Percentiles rank a stretch among this genome's conserved stretches.
These are phyloP conservation scores for Dendrothele bispora DNA, from an alignment of 768 basidiomycete genomes.

Conservation along the genomic window DNA sequence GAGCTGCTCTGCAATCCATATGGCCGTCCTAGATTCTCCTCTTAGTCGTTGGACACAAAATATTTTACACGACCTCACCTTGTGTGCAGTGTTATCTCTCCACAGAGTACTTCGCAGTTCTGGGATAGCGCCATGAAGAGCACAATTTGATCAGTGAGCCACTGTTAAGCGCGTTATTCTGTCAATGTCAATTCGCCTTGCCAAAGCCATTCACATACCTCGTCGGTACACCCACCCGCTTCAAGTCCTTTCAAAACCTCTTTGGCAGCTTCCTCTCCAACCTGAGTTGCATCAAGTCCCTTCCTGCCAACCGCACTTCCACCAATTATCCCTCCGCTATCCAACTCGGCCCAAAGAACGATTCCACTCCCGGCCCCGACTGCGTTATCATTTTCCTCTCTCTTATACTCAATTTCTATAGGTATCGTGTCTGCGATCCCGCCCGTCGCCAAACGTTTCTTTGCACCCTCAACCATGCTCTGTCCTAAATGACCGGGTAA, in stretches of 20 bases:
- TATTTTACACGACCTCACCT: constrained; percentile 34
- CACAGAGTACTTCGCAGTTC: constrained; percentile 53
- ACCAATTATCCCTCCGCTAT: constrained; percentile 63
- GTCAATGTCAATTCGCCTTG: not conserved
- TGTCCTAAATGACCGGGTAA: constrained; percentile 57
- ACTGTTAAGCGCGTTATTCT: constrained; percentile 14
- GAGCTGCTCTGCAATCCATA: constrained; percentile 70
- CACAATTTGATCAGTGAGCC: constrained; percentile 73
- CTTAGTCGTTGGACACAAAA: not conserved
- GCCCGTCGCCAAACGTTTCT: constrained; percentile 32
- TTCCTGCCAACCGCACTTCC: constrained; percentile 67
- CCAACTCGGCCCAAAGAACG: constrained; percentile 73
- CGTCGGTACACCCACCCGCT: constrained; percentile 75
- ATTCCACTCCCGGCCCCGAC: constrained; percentile 73
- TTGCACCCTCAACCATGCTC: constrained; percentile 58
- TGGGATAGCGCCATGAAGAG: constrained; percentile 74
- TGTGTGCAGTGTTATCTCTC: constrained; percentile 68
- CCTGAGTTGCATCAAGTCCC: constrained; percentile 38
- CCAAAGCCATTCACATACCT: constrained; percentile 35
- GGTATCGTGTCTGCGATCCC: constrained; percentile 18
- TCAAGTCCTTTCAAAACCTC: constrained; percentile 57
- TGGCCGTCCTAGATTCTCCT: constrained; percentile 51
- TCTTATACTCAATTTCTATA: constrained; percentile 38
- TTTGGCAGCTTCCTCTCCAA: constrained; percentile 62
- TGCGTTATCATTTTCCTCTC: constrained; percentile 44